Conservation (phyloP, 129 eudicot species). For the Flaveria ramosissima region DNA sequence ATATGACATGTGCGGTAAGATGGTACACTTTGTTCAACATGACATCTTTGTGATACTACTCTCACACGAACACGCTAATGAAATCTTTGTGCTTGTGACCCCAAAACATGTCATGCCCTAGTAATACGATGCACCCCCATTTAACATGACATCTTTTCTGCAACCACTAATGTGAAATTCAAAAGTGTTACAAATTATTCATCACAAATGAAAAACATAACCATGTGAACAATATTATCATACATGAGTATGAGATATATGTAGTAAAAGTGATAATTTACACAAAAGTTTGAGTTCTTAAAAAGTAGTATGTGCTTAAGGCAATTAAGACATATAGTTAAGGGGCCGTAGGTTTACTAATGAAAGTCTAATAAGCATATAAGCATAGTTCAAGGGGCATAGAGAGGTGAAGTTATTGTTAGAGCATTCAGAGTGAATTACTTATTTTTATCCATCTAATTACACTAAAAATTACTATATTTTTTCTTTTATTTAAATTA, state of each 20-base stretch:
- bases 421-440: no score
- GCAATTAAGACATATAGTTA: neutral
- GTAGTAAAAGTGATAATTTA: no score
- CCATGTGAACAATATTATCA: no score
- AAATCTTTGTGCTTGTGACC: neutral
- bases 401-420: neutral
- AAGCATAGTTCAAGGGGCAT: conserved; percentile 10
- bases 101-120: neutral
- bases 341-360: neutral
- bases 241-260: no score
- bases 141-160: no score
- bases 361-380: neutral
- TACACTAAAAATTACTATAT: no score
- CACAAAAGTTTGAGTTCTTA: neutral
- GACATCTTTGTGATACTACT: neutral
- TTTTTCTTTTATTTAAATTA: no score
- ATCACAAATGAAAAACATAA: no score
- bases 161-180: neutral
- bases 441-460: no score
- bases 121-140: neutral
- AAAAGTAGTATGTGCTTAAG: neutral
- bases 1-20: no score
- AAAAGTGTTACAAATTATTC: no score
- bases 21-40: no score
- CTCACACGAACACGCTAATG: neutral